A percentile compares a stretch with the other conserved stretches of the same genome.
phyloP scores from a whole-genome alignment of 2,329 filamentous ascomycete genomes.

The Cladosporium sp. region DNA sequence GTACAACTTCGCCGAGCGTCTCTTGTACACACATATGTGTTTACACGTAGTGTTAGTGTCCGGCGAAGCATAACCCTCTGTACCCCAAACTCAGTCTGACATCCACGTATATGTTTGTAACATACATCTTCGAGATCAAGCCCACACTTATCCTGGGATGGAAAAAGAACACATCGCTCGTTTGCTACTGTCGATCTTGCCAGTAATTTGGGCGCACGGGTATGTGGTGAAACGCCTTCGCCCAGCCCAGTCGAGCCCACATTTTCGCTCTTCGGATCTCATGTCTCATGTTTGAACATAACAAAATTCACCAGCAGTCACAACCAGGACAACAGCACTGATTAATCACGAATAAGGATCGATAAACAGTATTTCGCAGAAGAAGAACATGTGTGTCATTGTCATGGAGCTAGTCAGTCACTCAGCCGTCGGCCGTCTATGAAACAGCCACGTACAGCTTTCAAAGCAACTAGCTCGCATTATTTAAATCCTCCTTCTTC shows the following conservation, averaged over 20 bases:
- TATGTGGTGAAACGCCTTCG: neutral
- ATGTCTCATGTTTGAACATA: too few species aligned
- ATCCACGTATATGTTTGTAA: neutral
- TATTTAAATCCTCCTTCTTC: neutral
- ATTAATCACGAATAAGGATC: neutral
- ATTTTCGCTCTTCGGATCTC: too few species aligned
- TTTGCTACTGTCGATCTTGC: neutral
- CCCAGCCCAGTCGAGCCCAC: too few species aligned
- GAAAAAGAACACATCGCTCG: neutral
- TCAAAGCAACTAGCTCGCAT: neutral
- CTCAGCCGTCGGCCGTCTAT: neutral
- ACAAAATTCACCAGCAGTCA: neutral
- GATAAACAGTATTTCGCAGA: neutral
- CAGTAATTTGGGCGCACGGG: neutral
- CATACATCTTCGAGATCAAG: too few species aligned
- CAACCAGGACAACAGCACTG: neutral
- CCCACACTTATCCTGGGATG: too few species aligned
- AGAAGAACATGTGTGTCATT: neutral
- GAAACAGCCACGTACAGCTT: neutral
- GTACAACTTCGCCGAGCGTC: neutral
- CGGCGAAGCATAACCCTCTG: neutral
- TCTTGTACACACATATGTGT: too few species aligned
- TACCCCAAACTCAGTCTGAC: neutral
- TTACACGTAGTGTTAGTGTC: neutral
- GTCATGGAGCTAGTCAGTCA: neutral